Base-by-base conservation (phyloP, 2,329 filamentous ascomycete species). In the Amesomyces nigricolor region DNA sequence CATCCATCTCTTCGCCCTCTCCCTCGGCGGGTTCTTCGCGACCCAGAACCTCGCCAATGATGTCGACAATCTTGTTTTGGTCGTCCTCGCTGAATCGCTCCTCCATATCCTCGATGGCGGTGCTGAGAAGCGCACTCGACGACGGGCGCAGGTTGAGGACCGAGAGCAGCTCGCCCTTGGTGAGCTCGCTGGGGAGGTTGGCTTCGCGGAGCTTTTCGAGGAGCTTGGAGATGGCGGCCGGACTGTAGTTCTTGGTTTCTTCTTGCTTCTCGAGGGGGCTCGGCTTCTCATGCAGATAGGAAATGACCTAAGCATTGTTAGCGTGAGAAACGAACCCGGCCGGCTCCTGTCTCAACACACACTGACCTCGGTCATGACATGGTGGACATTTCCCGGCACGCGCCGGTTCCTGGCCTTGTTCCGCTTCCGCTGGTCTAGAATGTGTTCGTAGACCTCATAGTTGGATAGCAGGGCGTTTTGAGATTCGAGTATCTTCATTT, bases 401-500 rank as follows among this genome's bases (percentile, higher is more conserved):
- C 77, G 73, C 14, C 75, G 76, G 58, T 78, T 78, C 51, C 73
- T 69, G 42, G 73, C 70, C 64, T 80, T 76, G 63, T 82, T 79
- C 47, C 73, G 72, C 53, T 73, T 70, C 50, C 76, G 75, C 64
- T 82, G 79, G 46, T 84, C 78, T 5, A 72, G 71, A 39, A 90
- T 71, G 63, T 88, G 86, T 54, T 78, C 75, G 64, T 84, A 85
- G 60, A 90, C 86, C 74, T 90, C 87, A 61, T 81, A 86, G 69
- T 90, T 90, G 67, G 83, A 82, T 65, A 91, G 75, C 42, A 85
- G 78, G 5, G 85, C 85, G 30, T 82, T 82, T 67, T 89, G 85
- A 3, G 86, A 75, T 65, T 87, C 86, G 63, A 89, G 72, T 65
- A 91, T 81, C 78, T 88, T 86, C 83, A 86, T 85, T 13, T 52